Percentiles rank a stretch among this genome's conserved stretches.
These are phyloP conservation scores for Fusarium sp. DNA, from an alignment of 2,329 filamentous ascomycete genomes.

Conservation along the genomic window DNA sequence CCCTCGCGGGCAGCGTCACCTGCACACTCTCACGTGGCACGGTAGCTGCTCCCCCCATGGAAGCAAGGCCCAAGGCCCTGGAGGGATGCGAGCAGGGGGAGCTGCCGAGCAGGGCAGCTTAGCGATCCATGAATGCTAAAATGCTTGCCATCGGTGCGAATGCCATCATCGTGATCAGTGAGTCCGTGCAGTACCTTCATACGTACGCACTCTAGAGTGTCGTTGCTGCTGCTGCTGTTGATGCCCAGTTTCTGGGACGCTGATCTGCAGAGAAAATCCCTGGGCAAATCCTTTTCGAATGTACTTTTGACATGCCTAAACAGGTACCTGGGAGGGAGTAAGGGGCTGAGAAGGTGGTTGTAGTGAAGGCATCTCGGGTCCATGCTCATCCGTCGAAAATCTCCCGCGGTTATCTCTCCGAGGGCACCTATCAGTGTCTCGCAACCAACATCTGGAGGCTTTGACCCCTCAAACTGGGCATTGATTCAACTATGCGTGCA, in stretches of 20 bases:
- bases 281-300: background rate
- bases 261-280: conserved; percentile 7
- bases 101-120: background rate
- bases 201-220: background rate
- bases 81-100: conserved; percentile 2
- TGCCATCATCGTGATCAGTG: conserved; percentile 40
- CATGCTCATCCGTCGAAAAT: background rate
- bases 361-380: background rate
- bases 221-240: background rate
- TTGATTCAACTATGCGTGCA: conserved; percentile 22
- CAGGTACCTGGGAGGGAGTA: background rate
- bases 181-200: conserved; percentile 24
- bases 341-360: background rate
- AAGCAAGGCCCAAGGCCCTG: conserved; percentile 5
- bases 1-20: conserved; percentile 30
- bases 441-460: conserved; percentile 10
- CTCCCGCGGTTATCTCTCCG: conserved; percentile 3
- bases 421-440: conserved; percentile 3
- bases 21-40: conserved; percentile 37
- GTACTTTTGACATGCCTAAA: too few relatives aligned
- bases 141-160: conserved; percentile 23
- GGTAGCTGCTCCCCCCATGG: conserved; percentile 11
- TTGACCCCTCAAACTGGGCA: conserved; percentile 19
- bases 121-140: conserved; percentile 10
- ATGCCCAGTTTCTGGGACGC: background rate